Percentiles rank a stretch among this genome's conserved stretches.
These are phyloP conservation scores for Plasmodium fragile DNA, from an alignment of 169 alveolate genomes.

Conservation along the genomic window DNA sequence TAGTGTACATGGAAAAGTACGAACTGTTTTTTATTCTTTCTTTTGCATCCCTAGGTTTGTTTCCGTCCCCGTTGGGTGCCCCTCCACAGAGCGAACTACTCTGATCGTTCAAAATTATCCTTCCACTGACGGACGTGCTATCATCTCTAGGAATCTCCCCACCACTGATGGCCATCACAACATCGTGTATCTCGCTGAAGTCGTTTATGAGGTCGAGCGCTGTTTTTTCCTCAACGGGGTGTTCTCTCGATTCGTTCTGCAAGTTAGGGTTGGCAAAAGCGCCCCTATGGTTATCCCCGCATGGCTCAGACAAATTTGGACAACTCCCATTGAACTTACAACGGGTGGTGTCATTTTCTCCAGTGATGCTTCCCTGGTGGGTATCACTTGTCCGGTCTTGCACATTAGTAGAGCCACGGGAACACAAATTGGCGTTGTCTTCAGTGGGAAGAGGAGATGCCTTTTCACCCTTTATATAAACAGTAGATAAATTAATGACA, in stretches of 20 bases:
- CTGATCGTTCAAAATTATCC: not conserved
- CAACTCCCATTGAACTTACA: not conserved
- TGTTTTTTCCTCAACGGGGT: not conserved
- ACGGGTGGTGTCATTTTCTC: not conserved
- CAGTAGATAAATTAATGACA: conserved; percentile 21
- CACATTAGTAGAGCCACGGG: not conserved
- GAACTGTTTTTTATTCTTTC: not conserved
- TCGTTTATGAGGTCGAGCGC: conserved; percentile 10
- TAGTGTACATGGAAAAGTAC: conserved; percentile 24
- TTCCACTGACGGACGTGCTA: not conserved
- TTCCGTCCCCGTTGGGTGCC: not conserved
- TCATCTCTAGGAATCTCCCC: not conserved
- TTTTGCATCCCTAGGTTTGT: not conserved
- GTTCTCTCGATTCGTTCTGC: not conserved
- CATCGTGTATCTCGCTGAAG: conserved; percentile 21
- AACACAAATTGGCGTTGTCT: not conserved
- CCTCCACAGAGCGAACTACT: not conserved
- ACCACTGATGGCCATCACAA: not conserved
- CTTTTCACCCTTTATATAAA: conserved; percentile 13
- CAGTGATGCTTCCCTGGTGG: not conserved
- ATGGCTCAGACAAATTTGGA: not conserved
- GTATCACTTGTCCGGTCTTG: not conserved
- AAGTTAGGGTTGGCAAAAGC: not conserved
- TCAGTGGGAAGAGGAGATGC: not conserved
- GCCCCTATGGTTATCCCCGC: not conserved